These are phyloP conservation scores for Fusarium sacchari DNA, from an alignment of 2,329 filamentous ascomycete genomes.

Conservation along the genomic window DNA sequence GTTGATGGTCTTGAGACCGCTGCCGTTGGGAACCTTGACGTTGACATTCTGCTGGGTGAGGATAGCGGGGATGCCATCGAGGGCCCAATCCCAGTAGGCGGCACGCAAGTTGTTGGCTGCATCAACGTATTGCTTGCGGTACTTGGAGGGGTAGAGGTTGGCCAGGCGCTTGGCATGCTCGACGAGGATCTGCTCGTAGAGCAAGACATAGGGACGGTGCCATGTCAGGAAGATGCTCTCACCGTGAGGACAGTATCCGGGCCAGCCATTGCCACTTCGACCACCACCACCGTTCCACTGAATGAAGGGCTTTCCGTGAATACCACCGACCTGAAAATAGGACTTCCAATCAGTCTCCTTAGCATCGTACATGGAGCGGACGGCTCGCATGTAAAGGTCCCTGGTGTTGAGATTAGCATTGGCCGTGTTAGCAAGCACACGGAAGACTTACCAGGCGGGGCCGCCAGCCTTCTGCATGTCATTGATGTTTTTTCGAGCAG, in stretches of 20 bases:
- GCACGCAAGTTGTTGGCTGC: slow-evolving; percentile 59
- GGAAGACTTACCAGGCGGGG: slow-evolving; percentile 55
- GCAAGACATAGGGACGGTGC: slow-evolving; percentile 65
- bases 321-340: slow-evolving; percentile 62
- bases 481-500: slow-evolving; percentile 60
- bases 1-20: slow-evolving; percentile 42
- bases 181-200: slow-evolving; percentile 67
- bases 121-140: slow-evolving; percentile 50
- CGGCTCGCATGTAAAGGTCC: slow-evolving; percentile 61
- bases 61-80: slow-evolving; percentile 56
- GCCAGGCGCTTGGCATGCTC: slow-evolving; percentile 59
- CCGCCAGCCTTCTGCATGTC: slow-evolving; percentile 54
- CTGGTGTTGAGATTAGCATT: slow-evolving; percentile 43
- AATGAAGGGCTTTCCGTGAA: slow-evolving; percentile 55
- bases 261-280: slow-evolving; percentile 44
- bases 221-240: slow-evolving; percentile 62
- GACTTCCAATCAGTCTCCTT: slow-evolving; percentile 56
- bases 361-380: slow-evolving; percentile 55
- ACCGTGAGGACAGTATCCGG: slow-evolving; percentile 59
- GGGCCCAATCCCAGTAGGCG: slow-evolving; percentile 67
- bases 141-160: slow-evolving; percentile 51
- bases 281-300: slow-evolving; percentile 56
- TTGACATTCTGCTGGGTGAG: slow-evolving; percentile 49
- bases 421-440: background rate
- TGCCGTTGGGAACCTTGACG: slow-evolving; percentile 55